Conservation (phyloP, 1,139 yeast genomes). For the Hyphopichia wangnamkhiaoensis region DNA sequence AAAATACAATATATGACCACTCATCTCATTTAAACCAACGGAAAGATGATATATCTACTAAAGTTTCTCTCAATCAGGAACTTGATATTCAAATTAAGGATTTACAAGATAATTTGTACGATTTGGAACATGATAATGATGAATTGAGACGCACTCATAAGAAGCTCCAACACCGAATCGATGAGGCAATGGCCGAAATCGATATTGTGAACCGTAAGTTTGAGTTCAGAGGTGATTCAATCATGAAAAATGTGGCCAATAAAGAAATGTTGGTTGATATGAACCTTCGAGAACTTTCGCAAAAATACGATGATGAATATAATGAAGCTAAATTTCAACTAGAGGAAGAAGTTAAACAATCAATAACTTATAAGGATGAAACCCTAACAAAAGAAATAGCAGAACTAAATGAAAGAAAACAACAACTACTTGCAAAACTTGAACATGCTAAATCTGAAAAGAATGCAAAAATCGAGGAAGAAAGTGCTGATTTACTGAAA, state of each 20-base stretch:
- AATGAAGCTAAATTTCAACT: conserved; percentile 35
- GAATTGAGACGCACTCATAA: conserved; percentile 24
- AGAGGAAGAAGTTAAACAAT: conserved; percentile 29
- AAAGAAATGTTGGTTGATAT: conserved; percentile 28
- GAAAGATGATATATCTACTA: not conserved
- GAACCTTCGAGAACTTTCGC: conserved; percentile 23
- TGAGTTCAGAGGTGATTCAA: conserved; percentile 26
- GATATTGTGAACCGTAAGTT: conserved; percentile 20
- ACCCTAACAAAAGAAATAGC: conserved; percentile 19
- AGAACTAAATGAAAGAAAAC: conserved; percentile 13
- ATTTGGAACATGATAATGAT: conserved; percentile 22
- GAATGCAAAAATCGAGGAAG: conserved; percentile 14
- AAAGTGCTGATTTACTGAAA: conserved; percentile 17
- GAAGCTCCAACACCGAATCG: conserved; percentile 20
- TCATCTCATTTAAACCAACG: no score
- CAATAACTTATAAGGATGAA: conserved; percentile 27
- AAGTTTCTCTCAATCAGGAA: conserved; percentile 3
- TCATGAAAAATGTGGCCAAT: conserved; percentile 28
- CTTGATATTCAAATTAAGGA: conserved; percentile 17
- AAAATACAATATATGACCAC: no score
- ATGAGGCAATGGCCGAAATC: conserved; percentile 19
- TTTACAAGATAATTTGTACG: conserved; percentile 18
- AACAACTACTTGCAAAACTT: conserved; percentile 12
- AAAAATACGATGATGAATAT: conserved; percentile 26
- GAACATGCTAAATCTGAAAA: conserved; percentile 13